Evolutionary conservation across 78 protist species (phyloP), one percentile per base, ranked within the genome.

Genomic region (Speleostelium caveatum): DNA sequence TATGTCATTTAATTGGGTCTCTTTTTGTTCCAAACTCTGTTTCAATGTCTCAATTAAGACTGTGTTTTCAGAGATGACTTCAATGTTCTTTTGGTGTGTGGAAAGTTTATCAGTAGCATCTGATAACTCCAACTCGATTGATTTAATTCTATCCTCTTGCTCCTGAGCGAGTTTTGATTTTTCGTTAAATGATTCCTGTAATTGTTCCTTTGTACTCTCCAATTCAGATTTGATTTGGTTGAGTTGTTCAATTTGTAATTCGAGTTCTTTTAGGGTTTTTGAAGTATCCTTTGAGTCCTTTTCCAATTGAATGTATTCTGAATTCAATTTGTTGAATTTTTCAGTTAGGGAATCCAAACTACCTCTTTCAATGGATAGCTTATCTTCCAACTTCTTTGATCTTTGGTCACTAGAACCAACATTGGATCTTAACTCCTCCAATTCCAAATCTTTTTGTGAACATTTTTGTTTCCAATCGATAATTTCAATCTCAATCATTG

Each of bases 311-410:
- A 4, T 17, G 22, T 41, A 33, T 3, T 67, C 73, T 1, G 38
- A 36, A 39, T 61, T 83, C 0, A 83, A 2, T 21, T 36, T 42
- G 45, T 83, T 83, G 21, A 67, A 83, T 39, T 33, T 5, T 39
- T 67, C 63, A 30, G 49, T 83, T 8, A 83, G 32, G 22, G 91
- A 83, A 49, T 83, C 77, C 21, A 83, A 69, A 35, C 59, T 83
- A 8, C 51, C 41, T 67, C 91, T 56, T 53, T 83, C 91, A n/a
- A 73, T 38, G 0, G 73, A 5, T 1, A 83, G 26, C n/a, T 60
- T 67, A 3, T 83, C 91, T 38, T 67, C 60, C 1, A 58, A 49
- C 32, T 83, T 69, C 42, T 83, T 83, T 45, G 19, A 83, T 55
- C 33, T 60, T 19, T 10, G 32, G 21, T 3, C 24, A 39, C 7